phyloP scores from a whole-genome alignment of 164 flowering plant species.

The Annona cherimola region DNA sequence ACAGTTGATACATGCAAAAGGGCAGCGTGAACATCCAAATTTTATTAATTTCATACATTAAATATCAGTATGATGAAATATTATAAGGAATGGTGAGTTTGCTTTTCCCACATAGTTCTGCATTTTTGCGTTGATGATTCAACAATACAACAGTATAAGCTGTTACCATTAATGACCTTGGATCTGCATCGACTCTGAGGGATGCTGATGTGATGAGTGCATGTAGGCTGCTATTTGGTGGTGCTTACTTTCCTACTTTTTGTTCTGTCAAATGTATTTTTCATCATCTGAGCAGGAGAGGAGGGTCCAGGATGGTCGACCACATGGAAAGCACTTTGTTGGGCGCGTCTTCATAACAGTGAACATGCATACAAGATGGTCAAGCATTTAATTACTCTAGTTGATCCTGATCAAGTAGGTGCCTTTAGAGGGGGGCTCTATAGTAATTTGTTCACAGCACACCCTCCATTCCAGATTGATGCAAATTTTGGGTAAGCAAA shows the following conservation, averaged over 20 bases:
- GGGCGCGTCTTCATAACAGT: slow-evolving; percentile 83
- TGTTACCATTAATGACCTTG: no score
- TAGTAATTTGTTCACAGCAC: slow-evolving; percentile 88
- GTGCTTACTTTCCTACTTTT: neutral
- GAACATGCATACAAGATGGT: slow-evolving; percentile 83
- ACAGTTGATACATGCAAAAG: no score
- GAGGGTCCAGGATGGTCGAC: slow-evolving; percentile 99
- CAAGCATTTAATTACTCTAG: slow-evolving; percentile 66
- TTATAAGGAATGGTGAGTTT: no score
- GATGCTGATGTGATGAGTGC: no score
- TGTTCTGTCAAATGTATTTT: neutral
- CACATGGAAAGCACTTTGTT: slow-evolving; percentile 69
- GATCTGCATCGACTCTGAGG: no score
- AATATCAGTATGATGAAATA: no score
- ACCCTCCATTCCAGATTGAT: slow-evolving; percentile 89
- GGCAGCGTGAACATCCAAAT: no score
- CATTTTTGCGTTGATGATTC: no score
- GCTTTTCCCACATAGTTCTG: no score
- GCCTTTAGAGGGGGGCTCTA: slow-evolving; percentile 80
- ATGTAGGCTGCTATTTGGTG: neutral
- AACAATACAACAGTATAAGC: no score
- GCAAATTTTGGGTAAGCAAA: slow-evolving; percentile 76
- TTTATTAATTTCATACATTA: no score
- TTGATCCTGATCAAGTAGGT: slow-evolving; percentile 67
- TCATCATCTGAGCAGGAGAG: slow-evolving; percentile 47